These are phyloP conservation scores for Triangularia verruculosa DNA, from an alignment of 2,329 filamentous ascomycete species.

Conservation along the genomic window DNA sequence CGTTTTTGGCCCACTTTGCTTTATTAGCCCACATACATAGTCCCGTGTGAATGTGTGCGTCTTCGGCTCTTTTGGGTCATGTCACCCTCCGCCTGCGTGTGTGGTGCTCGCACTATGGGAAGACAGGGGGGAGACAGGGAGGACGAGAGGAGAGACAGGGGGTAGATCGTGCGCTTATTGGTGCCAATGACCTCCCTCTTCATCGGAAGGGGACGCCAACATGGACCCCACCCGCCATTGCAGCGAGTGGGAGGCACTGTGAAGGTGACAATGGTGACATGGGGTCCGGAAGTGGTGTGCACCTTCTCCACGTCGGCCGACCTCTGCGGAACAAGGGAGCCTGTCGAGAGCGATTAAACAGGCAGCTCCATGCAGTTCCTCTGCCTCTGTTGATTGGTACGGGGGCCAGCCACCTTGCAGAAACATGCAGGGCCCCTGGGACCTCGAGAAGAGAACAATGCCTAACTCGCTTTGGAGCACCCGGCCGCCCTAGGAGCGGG, in stretches of 20 bases:
- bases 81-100: constrained; percentile 23
- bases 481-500: constrained; percentile 17
- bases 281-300: constrained; percentile 21
- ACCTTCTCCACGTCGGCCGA: constrained; percentile 23
- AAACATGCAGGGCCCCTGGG: constrained; percentile 23
- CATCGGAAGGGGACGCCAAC: constrained; percentile 31
- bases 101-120: constrained; percentile 23
- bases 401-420: constrained; percentile 25
- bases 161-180: constrained; percentile 29
- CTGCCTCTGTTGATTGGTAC: constrained; percentile 31
- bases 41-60: constrained; percentile 10
- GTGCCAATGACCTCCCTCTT: constrained; percentile 28
- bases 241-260: constrained; percentile 12
- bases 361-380: constrained; percentile 32
- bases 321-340: constrained; percentile 25
- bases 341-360: constrained; percentile 34
- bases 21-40: constrained; percentile 23
- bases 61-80: constrained; percentile 18
- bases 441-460: constrained; percentile 19
- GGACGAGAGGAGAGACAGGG: constrained; percentile 18
- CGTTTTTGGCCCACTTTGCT: constrained; percentile 35
- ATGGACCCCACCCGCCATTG: constrained; percentile 29
- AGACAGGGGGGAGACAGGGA: constrained; percentile 1
- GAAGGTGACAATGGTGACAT: constrained; percentile 24
- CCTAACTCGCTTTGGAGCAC: constrained; percentile 28